These are phyloP conservation scores for Citrus cavaleriei DNA, from an alignment of 345 rosid genomes.

Conservation along the genomic window DNA sequence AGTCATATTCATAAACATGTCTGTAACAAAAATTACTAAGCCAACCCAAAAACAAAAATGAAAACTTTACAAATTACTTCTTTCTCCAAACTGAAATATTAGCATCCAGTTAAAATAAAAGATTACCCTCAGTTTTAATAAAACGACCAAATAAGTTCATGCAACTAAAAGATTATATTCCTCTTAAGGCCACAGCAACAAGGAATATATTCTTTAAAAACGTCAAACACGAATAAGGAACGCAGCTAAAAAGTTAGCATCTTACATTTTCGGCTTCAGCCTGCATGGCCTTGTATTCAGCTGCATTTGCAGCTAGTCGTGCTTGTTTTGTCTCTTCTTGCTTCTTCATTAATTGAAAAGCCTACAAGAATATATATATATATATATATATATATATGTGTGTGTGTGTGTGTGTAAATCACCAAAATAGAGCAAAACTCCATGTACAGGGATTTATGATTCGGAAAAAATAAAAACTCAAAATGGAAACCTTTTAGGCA, in stretches of 20 bases:
- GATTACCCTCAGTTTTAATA: background rate
- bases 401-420: too few species aligned
- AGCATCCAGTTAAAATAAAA: background rate
- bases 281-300: slow-evolving; percentile 71
- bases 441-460: too few species aligned
- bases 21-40: background rate
- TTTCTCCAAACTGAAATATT: too few species aligned
- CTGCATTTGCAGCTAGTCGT: slow-evolving; percentile 56
- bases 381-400: too few species aligned
- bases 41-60: background rate
- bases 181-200: too few species aligned
- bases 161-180: background rate
- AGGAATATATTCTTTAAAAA: too few species aligned
- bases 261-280: too few species aligned
- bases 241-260: background rate
- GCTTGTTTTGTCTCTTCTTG: slow-evolving; percentile 79
- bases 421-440: too few species aligned
- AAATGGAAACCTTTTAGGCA: slow-evolving; percentile 54
- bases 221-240: background rate
- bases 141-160: background rate
- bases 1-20: slow-evolving; percentile 11
- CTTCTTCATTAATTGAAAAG: too few species aligned
- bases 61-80: background rate
- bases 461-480: too few species aligned
- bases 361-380: too few species aligned